phyloP scores from a whole-genome alignment of 805 yeast genomes.

The Saturnispora saitoi region DNA sequence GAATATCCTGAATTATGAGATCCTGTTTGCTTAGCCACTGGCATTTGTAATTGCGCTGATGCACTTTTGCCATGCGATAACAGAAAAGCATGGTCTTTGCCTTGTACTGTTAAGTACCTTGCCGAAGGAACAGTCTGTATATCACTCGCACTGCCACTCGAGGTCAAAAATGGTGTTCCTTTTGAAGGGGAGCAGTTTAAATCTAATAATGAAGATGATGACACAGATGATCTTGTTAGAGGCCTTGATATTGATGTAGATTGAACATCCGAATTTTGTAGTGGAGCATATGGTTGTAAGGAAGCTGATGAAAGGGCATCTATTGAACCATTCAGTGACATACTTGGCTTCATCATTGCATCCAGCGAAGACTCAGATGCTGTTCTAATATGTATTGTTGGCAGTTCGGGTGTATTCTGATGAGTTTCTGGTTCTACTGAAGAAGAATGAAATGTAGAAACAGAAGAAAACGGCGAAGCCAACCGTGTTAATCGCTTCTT shows the following conservation, averaged over 20 bases:
- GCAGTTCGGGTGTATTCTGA: neutral
- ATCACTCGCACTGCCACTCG: neutral
- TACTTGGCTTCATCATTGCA: neutral
- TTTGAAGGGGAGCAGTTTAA: conserved; percentile 1
- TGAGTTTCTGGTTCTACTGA: neutral
- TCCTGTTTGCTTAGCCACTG: conserved; percentile 2
- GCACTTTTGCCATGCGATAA: conserved; percentile 6
- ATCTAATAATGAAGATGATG: conserved; percentile 1
- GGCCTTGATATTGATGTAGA: conserved; percentile 3
- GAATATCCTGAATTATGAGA: conserved; percentile 1
- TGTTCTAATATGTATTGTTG: neutral
- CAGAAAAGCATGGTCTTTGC: conserved; percentile 5
- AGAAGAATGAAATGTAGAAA: neutral
- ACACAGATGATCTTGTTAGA: conserved; percentile 1
- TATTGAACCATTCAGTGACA: neutral
- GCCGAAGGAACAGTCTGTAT: neutral
- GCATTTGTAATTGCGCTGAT: conserved; percentile 4
- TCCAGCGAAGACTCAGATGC: conserved; percentile 1
- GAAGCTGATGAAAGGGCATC: neutral
- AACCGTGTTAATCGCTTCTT: conserved; percentile 1
- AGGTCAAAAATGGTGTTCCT: neutral
- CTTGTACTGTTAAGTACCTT: conserved; percentile 3
- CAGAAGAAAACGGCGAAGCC: conserved; percentile 3
- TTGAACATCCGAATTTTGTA: neutral
- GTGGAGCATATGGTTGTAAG: neutral